Percentiles rank a stretch among this genome's conserved stretches.
phyloP scores from a whole-genome alignment of 2,329 filamentous ascomycete species.

The Hymenotorrendiella dingleyae region DNA sequence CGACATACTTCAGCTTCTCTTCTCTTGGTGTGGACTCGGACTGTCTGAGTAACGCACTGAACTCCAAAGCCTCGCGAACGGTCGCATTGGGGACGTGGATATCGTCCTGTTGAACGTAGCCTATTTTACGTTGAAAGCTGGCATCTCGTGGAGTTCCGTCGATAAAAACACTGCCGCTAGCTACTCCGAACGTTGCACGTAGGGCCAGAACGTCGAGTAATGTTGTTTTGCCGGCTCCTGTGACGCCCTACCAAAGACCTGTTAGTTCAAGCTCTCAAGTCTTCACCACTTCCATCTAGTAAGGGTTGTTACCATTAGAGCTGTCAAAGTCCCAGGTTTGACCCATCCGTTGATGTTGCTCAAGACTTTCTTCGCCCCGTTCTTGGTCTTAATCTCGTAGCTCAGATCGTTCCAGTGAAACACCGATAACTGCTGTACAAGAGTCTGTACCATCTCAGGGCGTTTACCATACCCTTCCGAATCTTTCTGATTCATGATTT shows the following conservation, averaged over 20 bases:
- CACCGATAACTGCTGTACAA: conserved; percentile 40
- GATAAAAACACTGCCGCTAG: conserved; percentile 74
- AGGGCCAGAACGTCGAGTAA: conserved; percentile 81
- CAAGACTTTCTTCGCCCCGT: conserved; percentile 52
- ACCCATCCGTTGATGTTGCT: conserved; percentile 64
- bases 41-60: conserved; percentile 79
- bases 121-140: conserved; percentile 89
- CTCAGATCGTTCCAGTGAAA: conserved; percentile 40
- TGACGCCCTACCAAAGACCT: conserved; percentile 33
- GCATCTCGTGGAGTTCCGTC: conserved; percentile 62
- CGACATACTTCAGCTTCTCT: conserved; percentile 80
- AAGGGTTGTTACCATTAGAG: conserved; percentile 43
- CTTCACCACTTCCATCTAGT: neutral
- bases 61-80: conserved; percentile 78
- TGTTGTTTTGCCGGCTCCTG: conserved; percentile 86
- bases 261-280: too few relatives aligned
- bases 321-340: conserved; percentile 63
- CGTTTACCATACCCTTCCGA: neutral
- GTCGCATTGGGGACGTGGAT: conserved; percentile 77
- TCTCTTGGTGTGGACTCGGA: conserved; percentile 61
- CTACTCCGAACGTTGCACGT: conserved; percentile 82
- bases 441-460: neutral
- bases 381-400: conserved; percentile 67
- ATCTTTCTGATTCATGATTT: too few relatives aligned
- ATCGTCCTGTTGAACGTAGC: conserved; percentile 88